Percentiles rank a stretch among this genome's conserved stretches.
Evolutionary conservation across 2,329 filamentous ascomycete species (phyloP).

Genomic region (Colletotrichum euphorbiae): DNA sequence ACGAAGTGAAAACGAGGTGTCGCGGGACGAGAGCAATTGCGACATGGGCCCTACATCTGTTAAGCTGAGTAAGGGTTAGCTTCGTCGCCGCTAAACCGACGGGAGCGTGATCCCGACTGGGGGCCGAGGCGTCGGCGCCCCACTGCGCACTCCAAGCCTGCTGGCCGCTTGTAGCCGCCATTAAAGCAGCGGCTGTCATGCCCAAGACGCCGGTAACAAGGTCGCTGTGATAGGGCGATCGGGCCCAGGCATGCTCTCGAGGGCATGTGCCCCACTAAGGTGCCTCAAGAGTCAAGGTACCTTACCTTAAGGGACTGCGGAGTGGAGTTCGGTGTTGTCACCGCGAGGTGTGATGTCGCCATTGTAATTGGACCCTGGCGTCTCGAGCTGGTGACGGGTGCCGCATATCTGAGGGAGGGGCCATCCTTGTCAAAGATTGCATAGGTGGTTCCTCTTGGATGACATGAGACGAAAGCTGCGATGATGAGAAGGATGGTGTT

Average conservation of each 20-base stretch:
- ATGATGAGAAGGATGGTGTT: too few relatives aligned
- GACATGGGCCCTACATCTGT: slow-evolving; percentile 12
- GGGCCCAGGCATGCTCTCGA: not conserved
- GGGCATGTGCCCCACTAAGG: slow-evolving; percentile 7
- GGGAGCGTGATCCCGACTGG: not conserved
- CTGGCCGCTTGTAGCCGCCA: not conserved
- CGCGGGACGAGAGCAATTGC: slow-evolving; percentile 11
- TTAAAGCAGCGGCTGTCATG: slow-evolving; percentile 16
- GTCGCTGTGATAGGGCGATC: slow-evolving; percentile 8
- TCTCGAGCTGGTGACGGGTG: not conserved
- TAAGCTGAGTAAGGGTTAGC: slow-evolving; percentile 12
- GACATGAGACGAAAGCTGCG: too few relatives aligned
- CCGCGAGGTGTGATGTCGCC: slow-evolving; percentile 30
- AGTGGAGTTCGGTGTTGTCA: slow-evolving; percentile 21
- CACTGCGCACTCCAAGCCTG: not conserved
- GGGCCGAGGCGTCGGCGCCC: not conserved
- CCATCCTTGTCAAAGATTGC: not conserved
- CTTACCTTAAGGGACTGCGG: not conserved
- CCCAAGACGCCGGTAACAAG: slow-evolving; percentile 24
- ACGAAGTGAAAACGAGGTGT: not conserved
- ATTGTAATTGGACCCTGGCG: not conserved
- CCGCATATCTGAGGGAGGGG: not conserved
- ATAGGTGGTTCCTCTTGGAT: too few relatives aligned
- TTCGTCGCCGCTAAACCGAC: slow-evolving; percentile 11
- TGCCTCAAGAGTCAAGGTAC: not conserved